A percentile compares a stretch with the other conserved stretches of the same genome.
phyloP scores from a whole-genome alignment of 2,329 filamentous ascomycete species.

The Escovopsis sp. region DNA sequence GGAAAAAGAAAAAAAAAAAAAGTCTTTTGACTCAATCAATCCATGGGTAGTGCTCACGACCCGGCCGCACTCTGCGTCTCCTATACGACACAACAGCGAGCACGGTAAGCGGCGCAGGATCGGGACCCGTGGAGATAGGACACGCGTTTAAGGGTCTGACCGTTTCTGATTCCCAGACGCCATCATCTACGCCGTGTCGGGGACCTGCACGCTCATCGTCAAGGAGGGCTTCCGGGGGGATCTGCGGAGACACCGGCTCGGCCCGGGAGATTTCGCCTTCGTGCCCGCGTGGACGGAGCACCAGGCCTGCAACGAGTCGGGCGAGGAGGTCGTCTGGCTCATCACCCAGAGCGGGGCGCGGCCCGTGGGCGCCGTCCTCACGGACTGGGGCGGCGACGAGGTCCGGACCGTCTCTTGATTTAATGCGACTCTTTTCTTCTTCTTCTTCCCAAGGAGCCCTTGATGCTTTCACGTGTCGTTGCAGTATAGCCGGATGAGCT shows the following conservation, averaged over 20 bases:
- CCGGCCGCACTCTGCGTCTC: slow-evolving; percentile 44
- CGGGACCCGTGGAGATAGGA: background rate
- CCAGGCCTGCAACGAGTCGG: slow-evolving; percentile 52
- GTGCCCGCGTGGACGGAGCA: slow-evolving; percentile 58
- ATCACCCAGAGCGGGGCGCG: slow-evolving; percentile 46
- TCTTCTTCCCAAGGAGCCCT: background rate
- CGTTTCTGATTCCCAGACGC: too few relatives aligned
- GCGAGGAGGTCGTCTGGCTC: slow-evolving; percentile 48
- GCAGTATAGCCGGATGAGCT: slow-evolving; percentile 16
- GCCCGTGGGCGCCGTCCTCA: slow-evolving; percentile 47
- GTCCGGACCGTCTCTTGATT: slow-evolving; percentile 10
- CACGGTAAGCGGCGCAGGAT: slow-evolving; percentile 33
- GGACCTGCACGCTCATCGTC: slow-evolving; percentile 45
- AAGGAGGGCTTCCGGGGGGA: slow-evolving; percentile 36
- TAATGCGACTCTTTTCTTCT: slow-evolving; percentile 1
- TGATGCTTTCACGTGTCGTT: slow-evolving; percentile 3
- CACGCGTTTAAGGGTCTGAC: too few relatives aligned
- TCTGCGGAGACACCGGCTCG: slow-evolving; percentile 39
- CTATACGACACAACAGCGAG: slow-evolving; percentile 55
- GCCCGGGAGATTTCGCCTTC: slow-evolving; percentile 53
- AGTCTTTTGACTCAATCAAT: slow-evolving; percentile 6
- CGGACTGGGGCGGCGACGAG: slow-evolving; percentile 43
- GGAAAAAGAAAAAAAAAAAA: background rate
- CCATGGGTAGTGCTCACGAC: slow-evolving; percentile 41
- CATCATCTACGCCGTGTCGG: slow-evolving; percentile 51